These are phyloP conservation scores for Penicillium crustosum DNA, from an alignment of 2,329 filamentous ascomycete genomes.

Conservation along the genomic window DNA sequence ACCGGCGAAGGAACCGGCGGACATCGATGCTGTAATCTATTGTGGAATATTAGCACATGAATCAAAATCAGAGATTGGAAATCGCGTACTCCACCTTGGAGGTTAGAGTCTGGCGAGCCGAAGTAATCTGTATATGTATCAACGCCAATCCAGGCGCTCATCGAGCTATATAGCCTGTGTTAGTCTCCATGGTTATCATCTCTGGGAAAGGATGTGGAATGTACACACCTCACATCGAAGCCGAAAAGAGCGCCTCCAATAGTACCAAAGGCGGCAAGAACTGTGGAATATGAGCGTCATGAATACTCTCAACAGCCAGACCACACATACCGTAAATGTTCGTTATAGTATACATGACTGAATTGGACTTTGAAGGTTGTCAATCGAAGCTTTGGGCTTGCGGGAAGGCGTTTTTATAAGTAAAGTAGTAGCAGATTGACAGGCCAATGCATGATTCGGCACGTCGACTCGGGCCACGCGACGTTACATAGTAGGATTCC, in stretches of 20 bases:
- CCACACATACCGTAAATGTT: conserved; percentile 47
- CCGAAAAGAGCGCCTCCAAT: conserved; percentile 59
- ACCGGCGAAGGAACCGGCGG: conserved; percentile 25
- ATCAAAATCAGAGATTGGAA: not conserved
- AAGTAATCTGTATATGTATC: conserved; percentile 57
- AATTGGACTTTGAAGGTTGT: not conserved
- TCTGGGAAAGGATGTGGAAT: conserved; percentile 35
- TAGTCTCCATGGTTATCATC: conserved; percentile 18
- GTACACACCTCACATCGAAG: conserved; percentile 58
- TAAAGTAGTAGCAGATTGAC: not conserved
- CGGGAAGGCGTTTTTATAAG: conserved; percentile 20
- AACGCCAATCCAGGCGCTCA: conserved; percentile 50
- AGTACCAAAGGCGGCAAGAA: conserved; percentile 57
- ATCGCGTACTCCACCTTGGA: conserved; percentile 37
- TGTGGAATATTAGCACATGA: conserved; percentile 24
- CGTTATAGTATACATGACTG: conserved; percentile 40
- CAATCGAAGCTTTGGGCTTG: not conserved
- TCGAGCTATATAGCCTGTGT: conserved; percentile 30
- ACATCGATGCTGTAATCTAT: conserved; percentile 64
- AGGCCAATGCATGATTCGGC: conserved; percentile 11
- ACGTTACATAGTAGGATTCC: conserved; percentile 13
- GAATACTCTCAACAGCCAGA: not conserved
- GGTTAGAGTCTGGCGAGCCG: conserved; percentile 44
- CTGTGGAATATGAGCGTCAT: conserved; percentile 14
- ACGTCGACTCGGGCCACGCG: conserved; percentile 4